Evolutionary conservation across 2,329 filamentous ascomycete genomes (phyloP).

Genomic region (Pestalotiopsis sp.): DNA sequence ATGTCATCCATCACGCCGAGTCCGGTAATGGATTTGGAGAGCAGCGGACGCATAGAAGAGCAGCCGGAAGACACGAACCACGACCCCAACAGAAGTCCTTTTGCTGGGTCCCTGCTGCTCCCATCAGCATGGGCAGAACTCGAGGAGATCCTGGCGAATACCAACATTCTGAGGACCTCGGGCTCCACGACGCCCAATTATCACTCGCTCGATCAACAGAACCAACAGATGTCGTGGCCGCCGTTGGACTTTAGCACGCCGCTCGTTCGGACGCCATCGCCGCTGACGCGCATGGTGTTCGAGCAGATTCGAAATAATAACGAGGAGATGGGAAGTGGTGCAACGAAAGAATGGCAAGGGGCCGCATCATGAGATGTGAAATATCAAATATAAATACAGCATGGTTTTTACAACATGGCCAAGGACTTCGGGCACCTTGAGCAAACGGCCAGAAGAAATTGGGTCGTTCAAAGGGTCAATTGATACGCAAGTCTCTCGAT

Average conservation of each 20-base stretch:
- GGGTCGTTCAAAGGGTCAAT: no score
- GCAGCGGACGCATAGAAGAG: conserved; percentile 11
- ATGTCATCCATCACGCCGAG: conserved; percentile 14
- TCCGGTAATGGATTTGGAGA: neutral
- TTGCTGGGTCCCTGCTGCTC: neutral
- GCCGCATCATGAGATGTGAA: neutral
- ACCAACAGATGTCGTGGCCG: conserved; percentile 17
- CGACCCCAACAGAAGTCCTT: neutral
- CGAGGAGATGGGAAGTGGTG: neutral
- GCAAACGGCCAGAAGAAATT: no score
- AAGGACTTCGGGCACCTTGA: no score
- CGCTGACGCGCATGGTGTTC: conserved; percentile 14
- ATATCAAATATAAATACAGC: no score
- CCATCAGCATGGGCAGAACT: conserved; percentile 18
- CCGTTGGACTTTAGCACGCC: conserved; percentile 16
- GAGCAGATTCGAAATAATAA: conserved; percentile 2
- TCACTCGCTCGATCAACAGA: conserved; percentile 14
- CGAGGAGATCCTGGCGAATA: conserved; percentile 12
- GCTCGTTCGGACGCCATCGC: conserved; percentile 17
- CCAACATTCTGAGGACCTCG: conserved; percentile 9
- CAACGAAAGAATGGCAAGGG: neutral
- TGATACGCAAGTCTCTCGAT: no score
- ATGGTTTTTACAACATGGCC: no score
- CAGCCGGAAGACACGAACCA: neutral
- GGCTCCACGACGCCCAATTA: conserved; percentile 13